A percentile compares a stretch with the other conserved stretches of the same genome.
Conservation (phyloP, 352 stramenopile species). For the Phytopythium chamaehyphon region DNA sequence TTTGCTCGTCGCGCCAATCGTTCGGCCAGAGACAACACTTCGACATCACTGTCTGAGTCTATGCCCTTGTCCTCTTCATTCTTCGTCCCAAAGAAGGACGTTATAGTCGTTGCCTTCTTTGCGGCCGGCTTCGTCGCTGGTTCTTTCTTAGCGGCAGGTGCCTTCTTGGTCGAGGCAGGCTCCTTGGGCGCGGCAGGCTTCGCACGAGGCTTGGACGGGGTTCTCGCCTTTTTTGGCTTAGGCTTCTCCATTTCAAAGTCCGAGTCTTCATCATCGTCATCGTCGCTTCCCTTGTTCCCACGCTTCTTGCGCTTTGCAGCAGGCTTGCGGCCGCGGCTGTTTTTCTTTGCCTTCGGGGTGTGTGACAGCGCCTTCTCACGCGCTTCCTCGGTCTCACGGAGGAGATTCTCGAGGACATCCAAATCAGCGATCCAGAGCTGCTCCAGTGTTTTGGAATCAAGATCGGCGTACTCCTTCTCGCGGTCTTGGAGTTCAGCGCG, state of each 20-base stretch:
- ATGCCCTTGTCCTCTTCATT: constrained; percentile 26
- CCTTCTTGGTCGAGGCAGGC: constrained; percentile 20
- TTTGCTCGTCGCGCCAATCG: constrained; percentile 52
- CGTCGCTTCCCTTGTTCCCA: constrained; percentile 28
- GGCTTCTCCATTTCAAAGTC: constrained; percentile 43
- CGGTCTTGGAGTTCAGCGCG: constrained; percentile 84
- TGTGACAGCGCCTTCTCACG: constrained; percentile 50
- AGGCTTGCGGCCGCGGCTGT: constrained; percentile 30
- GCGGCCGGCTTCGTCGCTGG: constrained; percentile 20
- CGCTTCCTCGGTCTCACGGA: constrained; percentile 64
- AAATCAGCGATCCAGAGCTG: constrained; percentile 94
- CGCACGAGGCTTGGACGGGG: constrained; percentile 39
- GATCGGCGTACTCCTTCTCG: constrained; percentile 77
- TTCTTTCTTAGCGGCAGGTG: constrained; percentile 15
- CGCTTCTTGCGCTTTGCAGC: constrained; percentile 50
- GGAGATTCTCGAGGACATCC: constrained; percentile 77
- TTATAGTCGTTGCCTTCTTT: constrained; percentile 33
- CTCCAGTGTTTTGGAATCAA: constrained; percentile 82
- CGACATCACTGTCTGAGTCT: constrained; percentile 54
- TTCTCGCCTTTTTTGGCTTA: constrained; percentile 24
- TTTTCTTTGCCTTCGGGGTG: constrained; percentile 56
- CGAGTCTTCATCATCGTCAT: constrained; percentile 33
- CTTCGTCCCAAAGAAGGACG: constrained; percentile 49
- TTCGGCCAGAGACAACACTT: constrained; percentile 72
- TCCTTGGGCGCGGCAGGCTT: constrained; percentile 21